phyloP scores from a whole-genome alignment of 192 early-diverging fungal genomes.

The Chytriomyces sp. region DNA sequence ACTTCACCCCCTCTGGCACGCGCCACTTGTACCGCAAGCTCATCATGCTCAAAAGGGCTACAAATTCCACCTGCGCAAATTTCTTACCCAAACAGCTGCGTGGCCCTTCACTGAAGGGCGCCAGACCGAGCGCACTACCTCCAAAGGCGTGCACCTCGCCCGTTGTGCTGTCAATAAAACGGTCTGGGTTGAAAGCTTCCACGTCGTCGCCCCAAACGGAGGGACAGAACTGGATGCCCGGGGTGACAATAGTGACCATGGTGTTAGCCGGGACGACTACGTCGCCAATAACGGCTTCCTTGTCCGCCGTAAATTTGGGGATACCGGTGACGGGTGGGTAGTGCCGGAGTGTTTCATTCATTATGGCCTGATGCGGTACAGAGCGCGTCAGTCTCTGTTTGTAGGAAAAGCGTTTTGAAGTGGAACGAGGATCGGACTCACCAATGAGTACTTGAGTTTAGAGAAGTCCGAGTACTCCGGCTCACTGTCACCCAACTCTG shows the following conservation, averaged over 20 bases:
- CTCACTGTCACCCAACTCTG: slow-evolving; percentile 11
- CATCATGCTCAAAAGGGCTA: slow-evolving; percentile 27
- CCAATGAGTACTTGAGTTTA: slow-evolving; percentile 34
- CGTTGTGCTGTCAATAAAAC: no score
- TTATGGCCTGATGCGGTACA: slow-evolving; percentile 35
- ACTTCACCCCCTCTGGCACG: background rate
- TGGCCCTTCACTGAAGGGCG: slow-evolving; percentile 36
- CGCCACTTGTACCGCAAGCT: slow-evolving; percentile 8
- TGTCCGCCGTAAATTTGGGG: slow-evolving; percentile 30
- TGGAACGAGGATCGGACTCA: no score
- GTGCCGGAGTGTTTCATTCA: slow-evolving; percentile 46
- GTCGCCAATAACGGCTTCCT: slow-evolving; percentile 8
- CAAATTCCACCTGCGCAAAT: slow-evolving; percentile 46
- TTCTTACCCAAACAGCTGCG: slow-evolving; percentile 42
- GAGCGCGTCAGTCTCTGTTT: no score
- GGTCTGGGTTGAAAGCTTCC: slow-evolving; percentile 11
- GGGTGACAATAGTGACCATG: slow-evolving; percentile 3
- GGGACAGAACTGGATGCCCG: slow-evolving; percentile 23
- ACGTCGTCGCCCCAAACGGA: slow-evolving; percentile 17
- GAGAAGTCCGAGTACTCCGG: slow-evolving; percentile 26
- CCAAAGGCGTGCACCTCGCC: no score
- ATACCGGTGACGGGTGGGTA: slow-evolving; percentile 34
- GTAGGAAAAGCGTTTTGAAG: no score
- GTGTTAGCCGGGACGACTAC: slow-evolving; percentile 19
- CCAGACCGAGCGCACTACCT: no score